Conservation (phyloP, 495 filamentous ascomycete species). For the Hypoxylon fuscum region DNA sequence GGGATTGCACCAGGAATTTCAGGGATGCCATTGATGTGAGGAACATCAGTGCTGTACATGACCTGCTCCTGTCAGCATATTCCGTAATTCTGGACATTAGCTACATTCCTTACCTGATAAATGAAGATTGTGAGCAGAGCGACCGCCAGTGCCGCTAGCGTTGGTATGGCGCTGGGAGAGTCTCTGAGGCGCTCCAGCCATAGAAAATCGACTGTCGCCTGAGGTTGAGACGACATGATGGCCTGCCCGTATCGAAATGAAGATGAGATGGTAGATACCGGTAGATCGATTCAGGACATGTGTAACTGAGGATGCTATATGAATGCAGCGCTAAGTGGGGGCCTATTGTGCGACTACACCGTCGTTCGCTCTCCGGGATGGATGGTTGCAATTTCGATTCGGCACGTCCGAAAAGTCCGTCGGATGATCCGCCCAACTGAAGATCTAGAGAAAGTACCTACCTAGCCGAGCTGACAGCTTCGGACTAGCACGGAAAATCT, state of each 20-base stretch:
- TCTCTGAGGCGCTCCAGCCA: constrained; percentile 8
- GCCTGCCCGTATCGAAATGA: neutral
- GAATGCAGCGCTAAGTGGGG: constrained; percentile 5
- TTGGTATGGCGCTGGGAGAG: neutral
- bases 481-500: neutral
- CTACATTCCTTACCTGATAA: constrained; percentile 2
- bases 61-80: constrained; percentile 3
- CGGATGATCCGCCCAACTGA: constrained; percentile 1
- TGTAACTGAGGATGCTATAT: constrained; percentile 4
- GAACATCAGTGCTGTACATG: constrained; percentile 17
- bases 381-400: constrained; percentile 1
- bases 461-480: neutral
- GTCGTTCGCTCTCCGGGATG: neutral
- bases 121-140: neutral
- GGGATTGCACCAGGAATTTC: constrained; percentile 62
- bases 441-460: neutral
- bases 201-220: constrained; percentile 4
- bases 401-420: neutral
- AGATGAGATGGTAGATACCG: neutral
- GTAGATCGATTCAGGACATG: neutral
- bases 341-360: neutral
- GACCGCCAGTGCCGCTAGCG: neutral
- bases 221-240: constrained; percentile 9
- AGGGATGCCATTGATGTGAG: constrained; percentile 54
- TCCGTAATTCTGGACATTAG: neutral